Conservation (phyloP, 2,329 filamentous ascomycete species). For the Ilyonectria sp. region DNA sequence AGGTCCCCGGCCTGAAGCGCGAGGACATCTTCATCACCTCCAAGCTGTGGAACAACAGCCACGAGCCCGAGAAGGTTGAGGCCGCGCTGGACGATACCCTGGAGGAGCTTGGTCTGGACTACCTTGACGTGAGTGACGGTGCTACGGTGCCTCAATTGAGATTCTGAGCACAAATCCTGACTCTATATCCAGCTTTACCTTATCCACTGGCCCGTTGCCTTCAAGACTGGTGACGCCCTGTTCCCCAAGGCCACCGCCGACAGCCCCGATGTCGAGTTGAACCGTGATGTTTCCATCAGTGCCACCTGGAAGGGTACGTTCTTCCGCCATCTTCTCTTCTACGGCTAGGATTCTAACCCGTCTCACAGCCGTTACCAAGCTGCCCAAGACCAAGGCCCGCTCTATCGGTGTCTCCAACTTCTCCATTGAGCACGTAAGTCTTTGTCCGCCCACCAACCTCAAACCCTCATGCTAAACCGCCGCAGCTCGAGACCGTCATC, state of each 20-base stretch:
- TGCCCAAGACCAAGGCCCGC: slow-evolving; percentile 73
- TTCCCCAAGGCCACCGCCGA: slow-evolving; percentile 60
- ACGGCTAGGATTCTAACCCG: not conserved
- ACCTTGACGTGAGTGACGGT: slow-evolving; percentile 64
- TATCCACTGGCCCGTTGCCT: slow-evolving; percentile 74
- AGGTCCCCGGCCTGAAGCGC: slow-evolving; percentile 67
- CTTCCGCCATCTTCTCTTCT: not conserved
- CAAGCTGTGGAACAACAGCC: slow-evolving; percentile 75
- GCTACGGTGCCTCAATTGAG: not conserved
- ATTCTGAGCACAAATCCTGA: not conserved
- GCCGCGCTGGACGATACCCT: slow-evolving; percentile 70
- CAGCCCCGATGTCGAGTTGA: slow-evolving; percentile 56
- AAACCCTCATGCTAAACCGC: slow-evolving; percentile 22
- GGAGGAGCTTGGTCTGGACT: slow-evolving; percentile 69
- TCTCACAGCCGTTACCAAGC: slow-evolving; percentile 63
- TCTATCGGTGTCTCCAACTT: slow-evolving; percentile 84
- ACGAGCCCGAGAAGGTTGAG: slow-evolving; percentile 72
- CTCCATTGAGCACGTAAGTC: slow-evolving; percentile 66
- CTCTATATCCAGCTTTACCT: slow-evolving; percentile 64
- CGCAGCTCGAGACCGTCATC: slow-evolving; percentile 68
- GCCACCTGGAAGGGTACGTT: slow-evolving; percentile 62
- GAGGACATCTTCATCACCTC: slow-evolving; percentile 75
- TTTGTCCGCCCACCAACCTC: not conserved
- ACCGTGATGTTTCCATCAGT: slow-evolving; percentile 58
- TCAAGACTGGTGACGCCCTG: slow-evolving; percentile 56